Conservation (phyloP, 768 basidiomycete species). For the Suillus decipiens region DNA sequence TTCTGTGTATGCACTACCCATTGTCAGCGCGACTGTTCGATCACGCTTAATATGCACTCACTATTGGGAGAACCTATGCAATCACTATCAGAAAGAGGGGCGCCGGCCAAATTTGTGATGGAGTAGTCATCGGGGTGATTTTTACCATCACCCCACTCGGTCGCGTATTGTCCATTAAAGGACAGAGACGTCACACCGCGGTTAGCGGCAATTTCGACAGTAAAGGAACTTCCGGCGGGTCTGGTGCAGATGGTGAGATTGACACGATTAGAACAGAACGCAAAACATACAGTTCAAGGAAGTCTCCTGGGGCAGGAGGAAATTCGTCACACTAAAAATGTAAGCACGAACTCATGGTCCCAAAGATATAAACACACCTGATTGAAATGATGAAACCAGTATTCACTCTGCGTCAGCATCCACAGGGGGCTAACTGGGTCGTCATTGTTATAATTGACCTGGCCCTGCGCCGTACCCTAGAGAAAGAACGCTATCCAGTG, state of each 20-base stretch:
- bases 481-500: neutral
- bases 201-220: conserved; percentile 51
- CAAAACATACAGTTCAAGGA: conserved; percentile 42
- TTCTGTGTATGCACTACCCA: conserved; percentile 53
- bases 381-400: conserved; percentile 39
- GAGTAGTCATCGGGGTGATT: conserved; percentile 47
- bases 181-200: conserved; percentile 48
- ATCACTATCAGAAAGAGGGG: conserved; percentile 6
- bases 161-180: conserved; percentile 38
- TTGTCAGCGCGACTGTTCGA: conserved; percentile 5
- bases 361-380: conserved; percentile 32
- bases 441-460: conserved; percentile 39
- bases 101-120: conserved; percentile 22
- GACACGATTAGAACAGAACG: neutral
- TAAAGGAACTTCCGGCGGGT: conserved; percentile 50
- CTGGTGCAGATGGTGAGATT: conserved; percentile 24
- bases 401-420: conserved; percentile 40
- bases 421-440: conserved; percentile 45
- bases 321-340: conserved; percentile 48
- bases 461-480: conserved; percentile 32
- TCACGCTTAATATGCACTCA: conserved; percentile 25
- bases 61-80: conserved; percentile 54
- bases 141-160: conserved; percentile 49
- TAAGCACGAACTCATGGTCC: conserved; percentile 31
- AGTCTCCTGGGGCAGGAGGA: conserved; percentile 43